Conservation (phyloP, 2,329 filamentous ascomycete genomes). For the Ophiostoma tasmaniense region DNA sequence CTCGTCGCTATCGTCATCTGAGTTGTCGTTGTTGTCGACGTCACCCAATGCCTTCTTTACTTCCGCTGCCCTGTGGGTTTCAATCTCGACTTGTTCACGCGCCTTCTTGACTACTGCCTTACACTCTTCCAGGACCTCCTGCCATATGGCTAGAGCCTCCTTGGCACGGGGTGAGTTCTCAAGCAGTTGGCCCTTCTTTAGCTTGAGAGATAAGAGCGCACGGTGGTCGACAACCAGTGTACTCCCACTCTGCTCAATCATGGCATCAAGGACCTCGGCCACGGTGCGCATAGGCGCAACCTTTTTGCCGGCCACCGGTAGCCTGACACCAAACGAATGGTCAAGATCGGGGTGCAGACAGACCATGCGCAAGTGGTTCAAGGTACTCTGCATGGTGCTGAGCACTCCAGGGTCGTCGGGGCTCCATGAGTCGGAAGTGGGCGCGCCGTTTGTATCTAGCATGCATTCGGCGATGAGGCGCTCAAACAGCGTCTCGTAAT, state of each 20-base stretch:
- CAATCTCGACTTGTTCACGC: conserved; percentile 49
- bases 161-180: conserved; percentile 63
- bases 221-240: conserved; percentile 61
- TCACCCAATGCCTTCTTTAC: background rate
- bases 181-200: conserved; percentile 67
- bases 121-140: conserved; percentile 43
- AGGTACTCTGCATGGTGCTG: conserved; percentile 69
- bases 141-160: conserved; percentile 64
- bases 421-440: conserved; percentile 54
- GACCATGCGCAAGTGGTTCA: conserved; percentile 44
- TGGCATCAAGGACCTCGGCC: conserved; percentile 75
- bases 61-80: conserved; percentile 29
- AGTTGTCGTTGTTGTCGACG: conserved; percentile 17
- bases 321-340: conserved; percentile 31
- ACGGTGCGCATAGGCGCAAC: conserved; percentile 68
- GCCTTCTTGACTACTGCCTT: conserved; percentile 52
- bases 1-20: conserved; percentile 30
- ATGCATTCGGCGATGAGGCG: conserved; percentile 65
- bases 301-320: conserved; percentile 47
- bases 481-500: conserved; percentile 69
- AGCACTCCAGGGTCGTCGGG: conserved; percentile 47
- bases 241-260: conserved; percentile 79
- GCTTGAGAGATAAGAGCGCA: conserved; percentile 50
- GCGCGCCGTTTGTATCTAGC: conserved; percentile 55
- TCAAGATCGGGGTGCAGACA: conserved; percentile 73